phyloP scores from a whole-genome alignment of 2,329 filamentous ascomycete species.

The Trichophyton rubrum region DNA sequence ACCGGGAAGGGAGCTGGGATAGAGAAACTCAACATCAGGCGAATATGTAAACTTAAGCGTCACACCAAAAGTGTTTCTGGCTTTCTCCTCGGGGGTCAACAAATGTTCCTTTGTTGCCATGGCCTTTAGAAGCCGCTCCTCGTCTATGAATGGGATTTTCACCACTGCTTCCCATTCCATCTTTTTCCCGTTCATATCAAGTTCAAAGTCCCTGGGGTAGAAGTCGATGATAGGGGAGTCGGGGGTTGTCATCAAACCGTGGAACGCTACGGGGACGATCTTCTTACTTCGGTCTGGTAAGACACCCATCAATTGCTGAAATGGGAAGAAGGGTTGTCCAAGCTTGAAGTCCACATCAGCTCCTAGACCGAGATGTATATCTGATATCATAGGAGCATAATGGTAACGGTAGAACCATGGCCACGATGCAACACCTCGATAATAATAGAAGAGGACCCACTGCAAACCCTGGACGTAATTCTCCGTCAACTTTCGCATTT shows the following conservation, averaged over 20 bases:
- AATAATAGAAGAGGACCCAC: slow-evolving; percentile 98
- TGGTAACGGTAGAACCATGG: slow-evolving; percentile 97
- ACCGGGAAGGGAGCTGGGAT: slow-evolving; percentile 76
- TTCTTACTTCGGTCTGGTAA: slow-evolving; percentile 93
- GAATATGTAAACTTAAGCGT: slow-evolving; percentile 87
- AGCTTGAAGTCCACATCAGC: slow-evolving; percentile 87
- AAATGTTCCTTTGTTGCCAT: slow-evolving; percentile 75
- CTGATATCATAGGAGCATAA: slow-evolving; percentile 94
- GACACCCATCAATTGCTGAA: slow-evolving; percentile 96
- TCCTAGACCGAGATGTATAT: slow-evolving; percentile 75
- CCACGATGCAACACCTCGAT: slow-evolving; percentile 93
- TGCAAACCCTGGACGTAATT: slow-evolving; percentile 97
- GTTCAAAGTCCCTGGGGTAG: slow-evolving; percentile 88
- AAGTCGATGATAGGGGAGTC: slow-evolving; percentile 94
- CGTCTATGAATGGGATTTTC: slow-evolving; percentile 97
- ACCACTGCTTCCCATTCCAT: slow-evolving; percentile 99
- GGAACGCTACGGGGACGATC: slow-evolving; percentile 79
- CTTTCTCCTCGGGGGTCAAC: slow-evolving; percentile 64
- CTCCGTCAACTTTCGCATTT: slow-evolving; percentile 71
- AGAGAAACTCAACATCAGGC: slow-evolving; percentile 61
- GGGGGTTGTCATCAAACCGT: slow-evolving; percentile 81
- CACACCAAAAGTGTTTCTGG: slow-evolving; percentile 81
- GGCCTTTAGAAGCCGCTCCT: slow-evolving; percentile 67
- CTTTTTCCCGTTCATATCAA: slow-evolving; percentile 99
- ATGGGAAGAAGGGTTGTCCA: slow-evolving; percentile 88